Evolutionary conservation across 352 stramenopile genomes (phyloP).

Genomic region (Pythium sp.): DNA sequence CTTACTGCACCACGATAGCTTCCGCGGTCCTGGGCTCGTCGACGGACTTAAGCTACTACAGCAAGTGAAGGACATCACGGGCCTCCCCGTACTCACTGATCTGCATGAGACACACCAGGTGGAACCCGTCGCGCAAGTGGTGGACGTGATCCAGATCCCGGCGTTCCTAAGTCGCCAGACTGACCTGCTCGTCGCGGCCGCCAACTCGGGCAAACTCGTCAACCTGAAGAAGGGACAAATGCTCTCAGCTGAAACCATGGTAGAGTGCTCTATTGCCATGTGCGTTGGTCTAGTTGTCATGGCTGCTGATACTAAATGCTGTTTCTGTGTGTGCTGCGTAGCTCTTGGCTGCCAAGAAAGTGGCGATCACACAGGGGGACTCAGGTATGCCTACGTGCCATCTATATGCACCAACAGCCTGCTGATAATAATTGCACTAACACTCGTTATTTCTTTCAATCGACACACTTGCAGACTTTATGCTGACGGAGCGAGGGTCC

Average conservation of each 20-base stretch:
- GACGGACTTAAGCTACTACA: constrained; percentile 70
- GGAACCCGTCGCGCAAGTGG: constrained; percentile 53
- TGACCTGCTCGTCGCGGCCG: constrained; percentile 79
- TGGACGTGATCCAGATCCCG: constrained; percentile 85
- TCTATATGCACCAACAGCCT: no score
- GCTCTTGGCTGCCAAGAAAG: constrained; percentile 74
- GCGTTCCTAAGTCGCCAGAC: constrained; percentile 89
- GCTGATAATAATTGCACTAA: not conserved
- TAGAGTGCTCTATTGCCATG: constrained; percentile 15
- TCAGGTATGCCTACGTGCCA: constrained; percentile 11
- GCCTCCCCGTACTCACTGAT: constrained; percentile 80
- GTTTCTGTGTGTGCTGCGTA: constrained; percentile 17
- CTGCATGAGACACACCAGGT: constrained; percentile 87
- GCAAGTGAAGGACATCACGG: constrained; percentile 66
- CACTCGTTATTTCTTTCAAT: constrained; percentile 17
- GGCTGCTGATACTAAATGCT: not conserved
- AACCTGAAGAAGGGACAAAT: constrained; percentile 91
- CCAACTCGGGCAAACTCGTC: constrained; percentile 67
- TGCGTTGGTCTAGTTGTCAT: not conserved
- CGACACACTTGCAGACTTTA: constrained; percentile 38
- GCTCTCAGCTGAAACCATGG: constrained; percentile 83
- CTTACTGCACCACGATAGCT: constrained; percentile 32
- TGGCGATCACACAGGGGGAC: constrained; percentile 56
- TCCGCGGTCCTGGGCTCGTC: constrained; percentile 70
- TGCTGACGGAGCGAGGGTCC: constrained; percentile 83